A percentile compares a stretch with the other conserved stretches of the same genome.
Evolutionary conservation across 2,329 filamentous ascomycete genomes (phyloP).

Genomic region (Tothia fuscella): DNA sequence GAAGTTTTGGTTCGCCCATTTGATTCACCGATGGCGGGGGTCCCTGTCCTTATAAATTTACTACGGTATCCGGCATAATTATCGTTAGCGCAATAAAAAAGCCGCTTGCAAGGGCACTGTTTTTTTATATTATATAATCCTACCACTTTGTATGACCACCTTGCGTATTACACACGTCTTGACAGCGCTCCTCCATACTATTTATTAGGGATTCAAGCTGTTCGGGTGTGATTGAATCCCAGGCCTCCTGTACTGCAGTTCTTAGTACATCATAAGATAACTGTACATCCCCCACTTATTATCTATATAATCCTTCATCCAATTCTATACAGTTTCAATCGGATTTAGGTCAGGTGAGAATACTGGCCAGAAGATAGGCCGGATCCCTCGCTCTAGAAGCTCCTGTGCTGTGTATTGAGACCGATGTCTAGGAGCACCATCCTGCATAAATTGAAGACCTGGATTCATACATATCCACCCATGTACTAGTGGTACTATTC

Average conservation of each 20-base stretch:
- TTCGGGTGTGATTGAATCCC: conserved; percentile 4
- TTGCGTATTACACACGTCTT: neutral
- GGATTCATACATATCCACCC: conserved; percentile 7
- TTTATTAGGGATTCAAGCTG: neutral
- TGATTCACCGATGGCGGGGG: too few species aligned
- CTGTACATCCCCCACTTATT: conserved; percentile 6
- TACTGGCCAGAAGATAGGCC: neutral
- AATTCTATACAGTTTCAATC: conserved; percentile 11
- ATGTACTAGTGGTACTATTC: conserved; percentile 14
- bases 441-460: neutral
- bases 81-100: too few species aligned
- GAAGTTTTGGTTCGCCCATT: too few species aligned
- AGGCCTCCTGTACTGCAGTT: conserved; percentile 7
- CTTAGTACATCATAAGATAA: conserved; percentile 6
- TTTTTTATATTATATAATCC: neutral
- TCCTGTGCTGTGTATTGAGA: neutral
- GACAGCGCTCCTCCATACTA: neutral
- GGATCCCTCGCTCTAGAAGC: neutral
- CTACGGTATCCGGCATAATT: too few species aligned
- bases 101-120: too few species aligned
- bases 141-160: neutral
- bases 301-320: conserved; percentile 12
- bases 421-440: neutral
- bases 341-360: neutral
- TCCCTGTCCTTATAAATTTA: too few species aligned